Evolutionary conservation across 768 basidiomycete species (phyloP).

Genomic region (Lactarius hatsudake): DNA sequence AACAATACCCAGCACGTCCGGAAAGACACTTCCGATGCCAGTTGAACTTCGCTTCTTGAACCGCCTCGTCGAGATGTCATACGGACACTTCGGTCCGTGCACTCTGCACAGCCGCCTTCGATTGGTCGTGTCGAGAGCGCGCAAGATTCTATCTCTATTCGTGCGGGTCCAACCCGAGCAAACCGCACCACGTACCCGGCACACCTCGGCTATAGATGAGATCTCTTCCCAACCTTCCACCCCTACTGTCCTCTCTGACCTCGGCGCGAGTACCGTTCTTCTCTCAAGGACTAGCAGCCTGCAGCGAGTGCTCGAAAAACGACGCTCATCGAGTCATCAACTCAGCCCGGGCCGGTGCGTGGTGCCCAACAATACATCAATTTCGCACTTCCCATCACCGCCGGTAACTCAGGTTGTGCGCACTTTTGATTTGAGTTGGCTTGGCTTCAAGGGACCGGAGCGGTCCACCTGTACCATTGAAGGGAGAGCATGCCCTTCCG

Average conservation of each 20-base stretch:
- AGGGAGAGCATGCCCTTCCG: background rate
- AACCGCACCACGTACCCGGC: background rate
- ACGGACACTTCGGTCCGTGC: constrained; percentile 7
- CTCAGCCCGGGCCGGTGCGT: background rate
- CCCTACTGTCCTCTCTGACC: background rate
- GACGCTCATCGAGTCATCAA: background rate
- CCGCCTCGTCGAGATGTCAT: background rate
- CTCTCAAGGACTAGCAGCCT: background rate
- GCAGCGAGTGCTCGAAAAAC: background rate
- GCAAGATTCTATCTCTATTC: constrained; percentile 4
- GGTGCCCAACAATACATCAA: background rate
- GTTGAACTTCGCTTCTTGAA: background rate
- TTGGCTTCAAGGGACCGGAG: background rate
- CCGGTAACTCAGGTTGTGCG: background rate
- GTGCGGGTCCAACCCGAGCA: background rate
- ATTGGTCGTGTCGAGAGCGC: background rate
- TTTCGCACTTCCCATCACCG: background rate
- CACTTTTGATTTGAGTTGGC: background rate
- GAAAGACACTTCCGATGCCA: background rate
- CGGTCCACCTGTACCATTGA: background rate
- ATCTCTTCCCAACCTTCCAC: background rate
- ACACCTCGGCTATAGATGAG: constrained; percentile 6
- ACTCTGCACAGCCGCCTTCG: constrained; percentile 2
- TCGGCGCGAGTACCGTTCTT: background rate
- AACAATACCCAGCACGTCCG: background rate